phyloP scores from a whole-genome alignment of 1,284 basidiomycete genomes.

The Vanrija humicola region DNA sequence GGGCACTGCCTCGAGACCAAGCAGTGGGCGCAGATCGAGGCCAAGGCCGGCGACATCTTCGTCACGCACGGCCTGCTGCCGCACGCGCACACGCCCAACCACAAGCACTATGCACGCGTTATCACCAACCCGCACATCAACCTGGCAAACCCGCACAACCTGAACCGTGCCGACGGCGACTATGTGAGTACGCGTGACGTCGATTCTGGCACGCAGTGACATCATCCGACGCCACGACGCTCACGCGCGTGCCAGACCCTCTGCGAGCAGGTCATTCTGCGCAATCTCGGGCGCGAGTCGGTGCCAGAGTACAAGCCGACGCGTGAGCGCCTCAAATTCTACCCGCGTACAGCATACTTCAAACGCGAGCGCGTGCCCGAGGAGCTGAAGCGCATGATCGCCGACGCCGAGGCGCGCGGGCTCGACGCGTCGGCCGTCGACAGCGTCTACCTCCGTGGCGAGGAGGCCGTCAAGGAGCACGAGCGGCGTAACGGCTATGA shows the following conservation, averaged over 20 bases:
- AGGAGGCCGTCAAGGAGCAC: constrained; percentile 27
- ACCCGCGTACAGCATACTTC: constrained; percentile 30
- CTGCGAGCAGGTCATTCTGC: constrained; percentile 35
- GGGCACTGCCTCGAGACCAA: constrained; percentile 13
- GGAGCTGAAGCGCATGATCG: constrained; percentile 27
- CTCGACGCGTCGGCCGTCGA: constrained; percentile 14
- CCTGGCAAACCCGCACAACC: constrained; percentile 26
- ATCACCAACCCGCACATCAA: constrained; percentile 38
- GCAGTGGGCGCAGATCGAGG: constrained; percentile 16
- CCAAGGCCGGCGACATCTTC: constrained; percentile 29
- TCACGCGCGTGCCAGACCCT: constrained; percentile 19
- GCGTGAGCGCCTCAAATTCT: constrained; percentile 17
- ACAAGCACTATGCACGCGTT: constrained; percentile 30
- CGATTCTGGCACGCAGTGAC: neutral
- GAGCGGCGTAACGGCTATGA: constrained; percentile 31
- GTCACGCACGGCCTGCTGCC: constrained; percentile 33
- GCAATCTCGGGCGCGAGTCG: constrained; percentile 20
- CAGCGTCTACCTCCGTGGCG: constrained; percentile 26
- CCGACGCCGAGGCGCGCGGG: constrained; percentile 19
- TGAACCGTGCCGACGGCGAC: constrained; percentile 29
- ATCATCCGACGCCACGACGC: neutral
- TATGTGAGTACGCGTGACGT: constrained; percentile 19
- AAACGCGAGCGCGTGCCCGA: constrained; percentile 20
- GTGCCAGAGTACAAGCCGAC: constrained; percentile 32
- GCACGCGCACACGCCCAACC: constrained; percentile 26